These are phyloP conservation scores for Ophiocordyceps camponoti-floridani DNA, from an alignment of 2,329 filamentous ascomycete genomes.

Conservation along the genomic window DNA sequence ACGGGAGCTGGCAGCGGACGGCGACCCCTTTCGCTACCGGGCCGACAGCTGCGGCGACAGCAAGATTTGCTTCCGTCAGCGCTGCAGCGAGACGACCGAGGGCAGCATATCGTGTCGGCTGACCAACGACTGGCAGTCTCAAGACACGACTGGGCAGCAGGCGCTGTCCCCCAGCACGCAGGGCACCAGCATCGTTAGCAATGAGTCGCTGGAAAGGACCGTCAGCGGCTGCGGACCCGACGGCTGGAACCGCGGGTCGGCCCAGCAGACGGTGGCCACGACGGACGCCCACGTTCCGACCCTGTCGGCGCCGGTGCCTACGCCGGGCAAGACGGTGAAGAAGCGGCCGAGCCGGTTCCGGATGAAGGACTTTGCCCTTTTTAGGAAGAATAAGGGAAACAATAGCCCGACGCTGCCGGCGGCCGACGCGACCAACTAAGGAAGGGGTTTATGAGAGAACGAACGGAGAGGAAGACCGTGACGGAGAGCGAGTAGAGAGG, in stretches of 20 bases:
- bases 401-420: constrained; percentile 13
- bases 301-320: constrained; percentile 19
- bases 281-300: constrained; percentile 8
- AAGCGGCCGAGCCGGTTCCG: constrained; percentile 47
- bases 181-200: constrained; percentile 46
- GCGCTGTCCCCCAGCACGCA: constrained; percentile 47
- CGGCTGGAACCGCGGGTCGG: constrained; percentile 12
- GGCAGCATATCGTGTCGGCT: constrained; percentile 35
- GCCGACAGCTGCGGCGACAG: constrained; percentile 14
- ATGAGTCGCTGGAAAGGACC: constrained; percentile 34
- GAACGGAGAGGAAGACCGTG: too few species aligned
- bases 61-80: constrained; percentile 25
- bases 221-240: constrained; percentile 22
- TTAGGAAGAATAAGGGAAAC: constrained; percentile 31
- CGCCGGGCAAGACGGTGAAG: constrained; percentile 31
- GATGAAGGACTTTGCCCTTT: constrained; percentile 41
- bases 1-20: constrained; percentile 24
- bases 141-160: constrained; percentile 45
- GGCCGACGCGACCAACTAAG: constrained; percentile 14
- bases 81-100: constrained; percentile 44
- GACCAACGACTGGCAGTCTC: constrained; percentile 42
- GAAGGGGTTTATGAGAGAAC: too few species aligned
- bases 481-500: too few species aligned
- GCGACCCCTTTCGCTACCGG: constrained; percentile 26
- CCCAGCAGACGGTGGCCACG: constrained; percentile 5